Evolutionary conservation across 176 grass and related monocot genomes (phyloP), one percentile per base, ranked within the genome.

Genomic region (Microstegium vimineum): DNA sequence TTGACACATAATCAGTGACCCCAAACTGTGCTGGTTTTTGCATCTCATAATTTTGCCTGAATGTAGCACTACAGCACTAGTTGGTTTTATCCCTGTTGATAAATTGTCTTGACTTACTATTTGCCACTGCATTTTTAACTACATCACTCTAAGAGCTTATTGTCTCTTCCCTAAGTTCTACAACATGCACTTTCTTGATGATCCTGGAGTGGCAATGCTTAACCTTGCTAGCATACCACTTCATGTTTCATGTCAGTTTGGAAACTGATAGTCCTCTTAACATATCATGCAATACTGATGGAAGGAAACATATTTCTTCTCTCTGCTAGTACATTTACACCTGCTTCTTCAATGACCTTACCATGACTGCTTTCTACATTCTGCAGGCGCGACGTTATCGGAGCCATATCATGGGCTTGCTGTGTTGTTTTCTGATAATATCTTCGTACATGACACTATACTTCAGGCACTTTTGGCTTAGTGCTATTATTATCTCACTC

Each of bases 401-500:
- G 91, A 82, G 95, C 92, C 31, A 86, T 95, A 28, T 90, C 90
- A 84, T 98, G 91, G 92, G 92, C 72, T 87, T 95, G 76, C 86
- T 98, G 49, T 98, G 89, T 52, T 93, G 88, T 65, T 94, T 98
- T 69, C 84, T 98, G 80, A 88, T 98, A 73, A 83, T 98, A 93
- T 93, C 90, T 45, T 98, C 90, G 6, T 98, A 98, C 75, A 86
- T 92, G 59, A 89, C 89, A 8, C 73, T 98, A 78, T 93, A 95
- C 87, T 95, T 91, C 87, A 95, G 89, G 91, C 86, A 98, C 71
- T 93, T 93, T 74, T 93, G 89, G 90, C 85, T 98, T 66, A 93
- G 90, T 45, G 90, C 84, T 80, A 63, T 91, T 66, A 93, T 93
- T 87, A 91, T 98, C 74, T 95, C 82, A 60, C 76, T 98, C 17